Evolutionary conservation across 306 rosid genomes (phyloP).

Genomic region (Medicago ruthenica): DNA sequence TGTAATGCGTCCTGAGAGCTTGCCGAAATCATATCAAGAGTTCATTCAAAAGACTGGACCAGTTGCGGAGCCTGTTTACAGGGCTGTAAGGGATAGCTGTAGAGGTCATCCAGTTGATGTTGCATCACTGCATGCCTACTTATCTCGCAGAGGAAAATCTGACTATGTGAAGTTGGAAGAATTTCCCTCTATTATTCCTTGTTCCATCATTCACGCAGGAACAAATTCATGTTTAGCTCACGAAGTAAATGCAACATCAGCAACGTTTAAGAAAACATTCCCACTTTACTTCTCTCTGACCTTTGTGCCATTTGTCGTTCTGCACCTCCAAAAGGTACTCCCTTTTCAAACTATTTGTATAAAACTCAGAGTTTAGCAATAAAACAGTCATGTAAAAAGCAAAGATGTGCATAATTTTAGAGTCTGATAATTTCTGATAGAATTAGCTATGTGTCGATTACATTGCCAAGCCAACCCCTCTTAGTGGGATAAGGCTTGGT

Average conservation of each 20-base stretch:
- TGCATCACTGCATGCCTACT: constrained; percentile 70
- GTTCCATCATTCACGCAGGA: constrained; percentile 85
- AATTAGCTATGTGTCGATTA: neutral
- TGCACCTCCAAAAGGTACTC: constrained; percentile 87
- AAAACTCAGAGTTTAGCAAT: constrained; percentile 24
- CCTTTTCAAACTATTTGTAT: constrained; percentile 26
- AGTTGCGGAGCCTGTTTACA: constrained; percentile 89
- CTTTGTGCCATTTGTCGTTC: constrained; percentile 92
- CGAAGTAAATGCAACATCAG: constrained; percentile 74
- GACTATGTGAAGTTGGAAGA: constrained; percentile 73
- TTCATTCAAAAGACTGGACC: constrained; percentile 97
- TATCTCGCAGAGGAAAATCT: constrained; percentile 58
- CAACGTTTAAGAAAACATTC: constrained; percentile 90
- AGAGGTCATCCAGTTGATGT: constrained; percentile 81
- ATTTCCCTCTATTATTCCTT: constrained; percentile 86
- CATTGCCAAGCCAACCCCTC: neutral
- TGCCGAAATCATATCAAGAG: constrained; percentile 91
- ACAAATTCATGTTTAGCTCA: constrained; percentile 83
- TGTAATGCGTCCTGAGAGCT: constrained; percentile 99
- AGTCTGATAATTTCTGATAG: constrained; percentile 6
- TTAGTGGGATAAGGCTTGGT: too few relatives aligned
- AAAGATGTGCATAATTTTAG: neutral
- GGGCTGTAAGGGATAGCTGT: constrained; percentile 91
- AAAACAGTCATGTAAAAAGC: constrained; percentile 3
- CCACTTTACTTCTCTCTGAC: constrained; percentile 97